Base-by-base conservation (phyloP, 768 basidiomycete species). In the Atractiella rhizophila region DNA sequence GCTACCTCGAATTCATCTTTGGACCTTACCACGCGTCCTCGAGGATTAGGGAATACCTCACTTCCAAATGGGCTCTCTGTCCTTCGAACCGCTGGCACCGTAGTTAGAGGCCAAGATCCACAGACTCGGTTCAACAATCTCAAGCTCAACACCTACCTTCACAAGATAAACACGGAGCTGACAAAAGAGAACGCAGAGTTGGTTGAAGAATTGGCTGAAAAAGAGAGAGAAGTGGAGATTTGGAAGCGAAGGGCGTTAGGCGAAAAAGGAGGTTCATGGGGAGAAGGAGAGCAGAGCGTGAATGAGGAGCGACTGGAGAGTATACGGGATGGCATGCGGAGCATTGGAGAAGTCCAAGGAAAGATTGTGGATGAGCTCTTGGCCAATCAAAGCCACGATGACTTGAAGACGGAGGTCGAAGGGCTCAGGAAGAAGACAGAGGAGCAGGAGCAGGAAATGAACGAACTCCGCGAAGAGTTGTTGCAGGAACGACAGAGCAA, bases 101-200 rank as follows among this genome's bases (percentile, higher is more conserved):
- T 75, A 35, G 66, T 67, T 5, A 68, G 68, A 20, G 70, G 68
- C 64, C 74, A 35, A 5, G 40, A 32, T 0, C 33, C 23, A 1
- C 18, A 18, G 5, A 40, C 41, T 19, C 48, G 50, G 23, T 83
- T 83, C 59, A 80, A 86, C 56, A 76, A 76, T 2, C 67, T 68
- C 15, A 88, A 83, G 59, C 58, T 88, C 48, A 86, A 88, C 45
- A 65, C 67, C 10, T 86, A 88, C 56, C 57, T 88, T 52, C 79
- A 86, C 58, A 73, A 75, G 9, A 63, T 88, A 37, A 88, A 88
- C 57, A 63, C 73, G 32, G 66, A 74, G 41, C 56, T 88, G 40
- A 76, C 79, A 49, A 76, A 82, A 55, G 83, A 88, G 62, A 86
- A 85, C 54, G 68, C 79, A 53, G 58, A 53, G 11, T 63, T 85